Conservation (phyloP, 2,329 filamentous ascomycete genomes). For the Aureobasidium sp. region DNA sequence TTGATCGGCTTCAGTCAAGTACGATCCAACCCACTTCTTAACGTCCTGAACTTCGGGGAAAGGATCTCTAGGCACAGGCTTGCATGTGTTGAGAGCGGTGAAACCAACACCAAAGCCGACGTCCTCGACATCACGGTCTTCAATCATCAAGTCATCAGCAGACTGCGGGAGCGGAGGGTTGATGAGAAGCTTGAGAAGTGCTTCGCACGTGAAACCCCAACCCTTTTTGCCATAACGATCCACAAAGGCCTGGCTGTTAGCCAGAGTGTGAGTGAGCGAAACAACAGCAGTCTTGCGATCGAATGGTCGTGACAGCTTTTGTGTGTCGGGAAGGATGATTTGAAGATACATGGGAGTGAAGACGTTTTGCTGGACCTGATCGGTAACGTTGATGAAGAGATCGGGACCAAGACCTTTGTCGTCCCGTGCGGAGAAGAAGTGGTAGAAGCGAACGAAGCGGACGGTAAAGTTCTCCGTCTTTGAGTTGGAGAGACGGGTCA, state of each 20-base stretch:
- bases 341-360: constrained; percentile 80
- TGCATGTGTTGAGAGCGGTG: constrained; percentile 87
- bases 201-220: constrained; percentile 83
- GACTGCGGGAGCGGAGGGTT: constrained; percentile 68
- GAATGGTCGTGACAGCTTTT: constrained; percentile 75
- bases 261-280: constrained; percentile 84
- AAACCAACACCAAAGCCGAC: constrained; percentile 92
- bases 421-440: constrained; percentile 72
- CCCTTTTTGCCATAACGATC: constrained; percentile 64
- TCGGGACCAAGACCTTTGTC: constrained; percentile 83
- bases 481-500: constrained; percentile 61
- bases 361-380: constrained; percentile 66
- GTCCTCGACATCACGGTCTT: constrained; percentile 88
- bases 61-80: constrained; percentile 63
- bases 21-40: constrained; percentile 72
- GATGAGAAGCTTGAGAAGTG: constrained; percentile 79
- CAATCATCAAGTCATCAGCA: constrained; percentile 60
- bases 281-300: constrained; percentile 93
- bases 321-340: constrained; percentile 81
- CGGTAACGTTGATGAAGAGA: constrained; percentile 80
- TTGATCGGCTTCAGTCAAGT: constrained; percentile 68
- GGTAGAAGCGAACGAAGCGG: constrained; percentile 89
- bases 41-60: constrained; percentile 79
- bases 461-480: constrained; percentile 78
- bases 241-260: constrained; percentile 77